These are phyloP conservation scores for Digitaria exilis DNA, from an alignment of 202 grass and related monocot genomes.

Conservation along the genomic window DNA sequence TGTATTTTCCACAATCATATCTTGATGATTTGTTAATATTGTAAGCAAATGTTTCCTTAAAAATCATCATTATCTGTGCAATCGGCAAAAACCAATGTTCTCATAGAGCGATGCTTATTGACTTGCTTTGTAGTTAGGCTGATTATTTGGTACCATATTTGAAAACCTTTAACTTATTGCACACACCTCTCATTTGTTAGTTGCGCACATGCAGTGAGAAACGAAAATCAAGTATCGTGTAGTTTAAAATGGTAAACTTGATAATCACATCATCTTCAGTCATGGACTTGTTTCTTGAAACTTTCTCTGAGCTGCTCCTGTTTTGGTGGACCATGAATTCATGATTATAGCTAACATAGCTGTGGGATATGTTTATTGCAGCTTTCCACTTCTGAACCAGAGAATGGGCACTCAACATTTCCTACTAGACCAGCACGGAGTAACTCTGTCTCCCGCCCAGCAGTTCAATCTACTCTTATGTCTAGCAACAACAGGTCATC, in stretches of 20 bases:
- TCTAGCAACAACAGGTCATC: slow-evolving; percentile 65
- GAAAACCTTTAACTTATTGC: not conserved
- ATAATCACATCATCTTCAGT: not conserved
- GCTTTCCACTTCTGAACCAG: slow-evolving; percentile 68
- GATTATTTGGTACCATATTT: not conserved
- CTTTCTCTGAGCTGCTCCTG: not conserved
- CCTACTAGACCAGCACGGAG: slow-evolving; percentile 62
- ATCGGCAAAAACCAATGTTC: not conserved
- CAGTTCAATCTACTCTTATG: slow-evolving; percentile 49
- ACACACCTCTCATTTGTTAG: not conserved
- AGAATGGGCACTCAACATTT: slow-evolving; percentile 58
- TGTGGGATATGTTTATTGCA: slow-evolving; percentile 48
- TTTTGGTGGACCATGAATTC: slow-evolving; percentile 9
- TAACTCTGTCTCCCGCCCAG: slow-evolving; percentile 67
- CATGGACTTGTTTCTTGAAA: slow-evolving; percentile 17
- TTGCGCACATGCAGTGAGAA: not conserved
- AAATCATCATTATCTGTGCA: not conserved
- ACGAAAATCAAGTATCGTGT: not conserved
- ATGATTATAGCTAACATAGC: slow-evolving; percentile 32
- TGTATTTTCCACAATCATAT: not conserved
- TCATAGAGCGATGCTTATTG: not conserved
- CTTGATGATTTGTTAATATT: not conserved
- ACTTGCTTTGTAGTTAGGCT: too few species aligned
- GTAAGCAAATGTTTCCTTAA: not conserved
- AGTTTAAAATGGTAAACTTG: slow-evolving; percentile 1